Base-by-base conservation (phyloP, 2,329 filamentous ascomycete species). In the Colletotrichum truncatum region DNA sequence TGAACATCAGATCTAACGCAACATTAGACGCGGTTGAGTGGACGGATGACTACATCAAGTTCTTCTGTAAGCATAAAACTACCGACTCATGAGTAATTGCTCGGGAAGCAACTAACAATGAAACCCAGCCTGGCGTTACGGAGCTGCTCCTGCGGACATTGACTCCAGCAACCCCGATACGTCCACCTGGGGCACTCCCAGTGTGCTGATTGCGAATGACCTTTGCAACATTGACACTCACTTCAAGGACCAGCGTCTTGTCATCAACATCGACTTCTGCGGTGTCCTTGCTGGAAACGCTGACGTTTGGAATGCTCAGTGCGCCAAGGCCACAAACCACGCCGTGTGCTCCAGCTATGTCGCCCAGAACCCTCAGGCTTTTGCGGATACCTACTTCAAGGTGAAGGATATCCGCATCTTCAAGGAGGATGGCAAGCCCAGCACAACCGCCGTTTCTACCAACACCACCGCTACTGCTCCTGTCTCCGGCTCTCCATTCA, bases 191-290 rank as follows among this genome's bases (percentile, higher is more conserved):
- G 90, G 88, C 6, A 81, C 74, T 4, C 91, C 93, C 1, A 75
- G 83, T 3, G 88, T 90, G 11, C 80, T 82, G 18, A 90, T 93
- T 1, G 87, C 87, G 14, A 81, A 79, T 52, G 68, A 70, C 59
- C 72, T 71, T 38, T 97, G 93, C 77, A 81, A 93, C 68, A 87
- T 93, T 68, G 79, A 87, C 67, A 75, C 75, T 2, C 83, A 86
- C 71, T 91, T 96, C 76, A 80, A 79, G 66, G 81, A 89, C 72
- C 86, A 94, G 81, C 86, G 89, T 70, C 86, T 97, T 66, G 87
- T 93, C 58, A 85, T 94, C 70, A 88, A 93, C 80, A 92, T 92
- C 45, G 76, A 89, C 39, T 91, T 94, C 76, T 95, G 92, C 75
- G 92, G 92, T 18, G 86, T 89, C 70, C 91, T 89, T 81, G 90